Conservation (phyloP, 176 grass and related monocot species). For the Avena atlantica region DNA sequence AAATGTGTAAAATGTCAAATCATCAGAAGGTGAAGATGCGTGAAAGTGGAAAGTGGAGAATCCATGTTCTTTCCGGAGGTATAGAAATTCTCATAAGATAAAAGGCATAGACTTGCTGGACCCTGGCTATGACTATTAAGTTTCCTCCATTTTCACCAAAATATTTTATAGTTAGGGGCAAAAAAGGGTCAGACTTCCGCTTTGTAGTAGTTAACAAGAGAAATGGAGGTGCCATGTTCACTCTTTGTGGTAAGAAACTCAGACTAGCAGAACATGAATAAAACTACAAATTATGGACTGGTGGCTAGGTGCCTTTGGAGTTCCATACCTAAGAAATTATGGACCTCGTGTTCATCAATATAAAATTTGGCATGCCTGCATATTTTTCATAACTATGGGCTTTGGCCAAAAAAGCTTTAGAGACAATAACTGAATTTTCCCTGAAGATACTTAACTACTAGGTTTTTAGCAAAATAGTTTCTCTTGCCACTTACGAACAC, state of each 20-base stretch:
- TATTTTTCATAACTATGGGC: neutral
- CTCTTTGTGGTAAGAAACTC: constrained; percentile 11
- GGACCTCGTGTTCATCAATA: neutral
- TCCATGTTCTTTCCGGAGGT: neutral
- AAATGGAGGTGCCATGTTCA: constrained; percentile 26
- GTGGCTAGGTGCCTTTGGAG: neutral
- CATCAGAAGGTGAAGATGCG: neutral
- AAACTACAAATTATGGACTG: neutral
- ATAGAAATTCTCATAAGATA: constrained; percentile 7
- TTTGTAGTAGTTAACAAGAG: constrained; percentile 25
- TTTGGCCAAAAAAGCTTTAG: neutral
- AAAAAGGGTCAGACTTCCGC: neutral
- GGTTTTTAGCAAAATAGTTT: neutral
- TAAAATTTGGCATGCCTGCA: neutral
- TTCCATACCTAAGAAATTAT: neutral
- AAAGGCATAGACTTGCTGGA: neutral
- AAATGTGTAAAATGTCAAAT: constrained; percentile 19
- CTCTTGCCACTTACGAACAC: no score
- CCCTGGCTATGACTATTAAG: neutral
- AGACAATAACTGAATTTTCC: constrained; percentile 5
- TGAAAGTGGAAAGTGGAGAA: neutral
- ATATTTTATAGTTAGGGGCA: constrained; percentile 1
- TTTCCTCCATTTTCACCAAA: neutral
- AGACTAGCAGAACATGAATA: constrained; percentile 15
- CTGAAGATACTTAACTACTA: neutral